These are phyloP conservation scores for Podila epigama DNA, from an alignment of 192 early-diverging fungal genomes.

Conservation along the genomic window DNA sequence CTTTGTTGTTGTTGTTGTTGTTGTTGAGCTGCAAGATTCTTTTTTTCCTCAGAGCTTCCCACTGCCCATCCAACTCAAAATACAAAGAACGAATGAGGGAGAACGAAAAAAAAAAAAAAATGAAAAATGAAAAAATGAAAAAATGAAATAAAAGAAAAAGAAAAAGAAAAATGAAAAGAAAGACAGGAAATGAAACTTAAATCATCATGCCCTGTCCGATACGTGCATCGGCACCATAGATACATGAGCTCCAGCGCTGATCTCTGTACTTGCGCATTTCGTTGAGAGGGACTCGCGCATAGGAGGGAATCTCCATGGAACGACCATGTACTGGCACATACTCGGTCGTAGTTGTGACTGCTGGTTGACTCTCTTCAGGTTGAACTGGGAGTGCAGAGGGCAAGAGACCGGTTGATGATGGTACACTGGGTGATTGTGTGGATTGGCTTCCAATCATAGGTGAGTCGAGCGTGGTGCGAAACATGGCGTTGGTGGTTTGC, in stretches of 20 bases:
- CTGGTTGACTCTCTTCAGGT: neutral
- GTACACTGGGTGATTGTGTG: neutral
- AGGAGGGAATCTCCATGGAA: conserved; percentile 46
- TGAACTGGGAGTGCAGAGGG: conserved; percentile 32
- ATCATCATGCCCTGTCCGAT: conserved; percentile 50
- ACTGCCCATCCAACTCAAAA: too few species aligned
- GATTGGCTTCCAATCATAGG: neutral
- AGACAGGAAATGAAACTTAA: neutral
- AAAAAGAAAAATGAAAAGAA: neutral
- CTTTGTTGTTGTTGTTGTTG: neutral
- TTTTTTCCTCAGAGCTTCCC: too few species aligned
- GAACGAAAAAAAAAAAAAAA: neutral
- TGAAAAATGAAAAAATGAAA: neutral
- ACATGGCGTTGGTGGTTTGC: conserved; percentile 17
- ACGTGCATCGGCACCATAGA: conserved; percentile 38
- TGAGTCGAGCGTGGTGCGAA: neutral
- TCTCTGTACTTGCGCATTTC: conserved; percentile 39
- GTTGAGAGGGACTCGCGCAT: conserved; percentile 36
- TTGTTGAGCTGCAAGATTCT: neutral
- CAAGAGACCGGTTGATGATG: neutral
- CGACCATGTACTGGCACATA: conserved; percentile 42
- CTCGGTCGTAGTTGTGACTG: conserved; percentile 13
- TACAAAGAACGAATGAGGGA: neutral
- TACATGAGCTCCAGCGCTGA: conserved; percentile 46
- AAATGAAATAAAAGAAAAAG: neutral